These are phyloP conservation scores for Ceratobasidium sp. DNA, from an alignment of 1,284 basidiomycete species.

Conservation along the genomic window DNA sequence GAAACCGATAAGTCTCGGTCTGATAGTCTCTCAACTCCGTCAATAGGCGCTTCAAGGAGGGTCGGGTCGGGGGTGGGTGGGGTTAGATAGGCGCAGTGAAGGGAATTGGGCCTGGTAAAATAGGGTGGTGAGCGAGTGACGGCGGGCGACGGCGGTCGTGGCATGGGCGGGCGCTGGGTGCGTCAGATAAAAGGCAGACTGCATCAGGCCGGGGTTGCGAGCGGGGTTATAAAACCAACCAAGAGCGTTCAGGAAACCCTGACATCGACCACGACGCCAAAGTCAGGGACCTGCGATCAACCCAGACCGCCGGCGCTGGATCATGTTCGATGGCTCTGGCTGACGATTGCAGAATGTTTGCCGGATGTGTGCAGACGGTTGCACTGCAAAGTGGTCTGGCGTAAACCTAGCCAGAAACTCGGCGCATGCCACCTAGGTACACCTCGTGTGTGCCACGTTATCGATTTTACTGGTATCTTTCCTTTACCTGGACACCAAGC, in stretches of 20 bases:
- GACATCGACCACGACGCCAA: not conserved
- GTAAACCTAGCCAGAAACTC: too few species aligned
- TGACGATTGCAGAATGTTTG: too few species aligned
- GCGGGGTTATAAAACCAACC: conserved; percentile 32
- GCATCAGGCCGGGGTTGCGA: not conserved
- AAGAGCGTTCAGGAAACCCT: not conserved
- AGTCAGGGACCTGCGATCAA: conserved; percentile 10
- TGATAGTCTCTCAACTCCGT: not conserved
- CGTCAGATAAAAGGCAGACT: not conserved
- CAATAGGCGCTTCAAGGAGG: not conserved
- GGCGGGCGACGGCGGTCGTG: not conserved
- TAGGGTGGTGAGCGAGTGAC: not conserved
- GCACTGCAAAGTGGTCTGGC: too few species aligned
- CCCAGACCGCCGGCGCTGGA: conserved; percentile 12
- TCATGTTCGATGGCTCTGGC: not conserved
- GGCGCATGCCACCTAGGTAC: too few species aligned
- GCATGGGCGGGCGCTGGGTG: not conserved
- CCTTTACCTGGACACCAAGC: too few species aligned
- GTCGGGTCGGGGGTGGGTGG: too few species aligned
- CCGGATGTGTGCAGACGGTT: too few species aligned
- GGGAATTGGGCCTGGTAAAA: too few species aligned
- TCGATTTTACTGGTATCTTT: too few species aligned
- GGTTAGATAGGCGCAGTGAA: too few species aligned
- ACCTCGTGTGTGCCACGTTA: too few species aligned
- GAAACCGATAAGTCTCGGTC: too few species aligned